These are phyloP conservation scores for Diversispora eburnea DNA, from an alignment of 192 early-diverging fungal species.

Conservation along the genomic window DNA sequence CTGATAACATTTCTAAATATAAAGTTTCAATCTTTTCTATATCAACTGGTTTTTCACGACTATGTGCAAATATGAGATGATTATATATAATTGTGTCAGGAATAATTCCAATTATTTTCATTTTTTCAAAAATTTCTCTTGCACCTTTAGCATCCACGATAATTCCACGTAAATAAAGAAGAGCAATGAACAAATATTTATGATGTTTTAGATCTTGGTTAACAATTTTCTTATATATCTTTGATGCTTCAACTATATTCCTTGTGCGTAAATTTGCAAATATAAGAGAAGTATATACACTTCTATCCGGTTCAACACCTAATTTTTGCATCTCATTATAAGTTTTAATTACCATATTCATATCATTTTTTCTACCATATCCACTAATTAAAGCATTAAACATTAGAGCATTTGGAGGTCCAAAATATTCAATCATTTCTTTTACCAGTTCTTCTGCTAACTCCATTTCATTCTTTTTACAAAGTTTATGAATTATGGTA, in stretches of 20 bases:
- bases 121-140: background rate
- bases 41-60: background rate
- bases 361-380: background rate
- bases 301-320: background rate
- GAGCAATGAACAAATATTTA: background rate
- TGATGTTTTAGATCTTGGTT: background rate
- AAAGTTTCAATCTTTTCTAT: background rate
- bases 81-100: background rate
- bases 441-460: background rate
- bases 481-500: background rate
- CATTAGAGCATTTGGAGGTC: background rate
- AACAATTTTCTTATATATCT: slow-evolving; percentile 4
- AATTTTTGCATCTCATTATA: background rate
- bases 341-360: background rate
- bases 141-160: background rate
- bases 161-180: background rate
- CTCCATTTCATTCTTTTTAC: background rate
- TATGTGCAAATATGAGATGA: slow-evolving; percentile 3
- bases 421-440: slow-evolving; percentile 4
- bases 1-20: background rate
- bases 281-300: background rate
- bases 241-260: background rate
- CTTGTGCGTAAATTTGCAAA: background rate
- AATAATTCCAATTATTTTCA: background rate
- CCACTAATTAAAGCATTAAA: slow-evolving; percentile 6